phyloP scores from a whole-genome alignment of 495 filamentous ascomycete species.

The Tuber melanosporum region DNA sequence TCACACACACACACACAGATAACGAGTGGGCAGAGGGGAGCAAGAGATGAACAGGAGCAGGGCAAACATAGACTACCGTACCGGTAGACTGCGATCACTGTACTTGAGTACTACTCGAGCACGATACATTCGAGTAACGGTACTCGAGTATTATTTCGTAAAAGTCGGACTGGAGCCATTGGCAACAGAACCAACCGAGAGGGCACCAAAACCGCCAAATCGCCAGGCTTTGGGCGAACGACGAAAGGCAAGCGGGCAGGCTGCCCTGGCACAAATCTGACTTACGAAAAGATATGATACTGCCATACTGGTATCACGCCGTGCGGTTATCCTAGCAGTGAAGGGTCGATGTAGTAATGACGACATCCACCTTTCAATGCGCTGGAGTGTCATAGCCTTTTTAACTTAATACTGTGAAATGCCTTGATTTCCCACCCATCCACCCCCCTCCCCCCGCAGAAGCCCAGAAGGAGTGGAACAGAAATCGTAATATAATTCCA shows the following conservation, averaged over 20 bases:
- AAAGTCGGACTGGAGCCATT: not conserved
- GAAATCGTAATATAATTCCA: not conserved
- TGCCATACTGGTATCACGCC: no score
- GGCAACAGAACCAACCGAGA: not conserved
- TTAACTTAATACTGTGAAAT: not conserved
- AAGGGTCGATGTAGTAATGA: constrained; percentile 2
- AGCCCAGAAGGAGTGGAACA: not conserved
- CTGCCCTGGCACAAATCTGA: not conserved
- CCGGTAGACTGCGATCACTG: no score
- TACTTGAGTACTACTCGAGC: no score
- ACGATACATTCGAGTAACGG: no score
- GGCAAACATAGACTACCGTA: not conserved
- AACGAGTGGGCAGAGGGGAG: not conserved
- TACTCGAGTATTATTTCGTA: not conserved
- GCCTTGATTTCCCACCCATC: not conserved
- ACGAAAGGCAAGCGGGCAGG: not conserved
- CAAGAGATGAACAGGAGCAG: not conserved
- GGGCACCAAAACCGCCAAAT: not conserved
- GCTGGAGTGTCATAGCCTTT: not conserved
- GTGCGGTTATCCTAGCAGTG: not conserved
- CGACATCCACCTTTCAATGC: not conserved
- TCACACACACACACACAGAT: not conserved
- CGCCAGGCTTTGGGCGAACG: not conserved
- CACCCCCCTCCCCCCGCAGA: not conserved
- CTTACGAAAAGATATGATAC: not conserved